Evolutionary conservation across 2,329 filamentous ascomycete genomes (phyloP).

Genomic region (Cladobotryum mycophilum): DNA sequence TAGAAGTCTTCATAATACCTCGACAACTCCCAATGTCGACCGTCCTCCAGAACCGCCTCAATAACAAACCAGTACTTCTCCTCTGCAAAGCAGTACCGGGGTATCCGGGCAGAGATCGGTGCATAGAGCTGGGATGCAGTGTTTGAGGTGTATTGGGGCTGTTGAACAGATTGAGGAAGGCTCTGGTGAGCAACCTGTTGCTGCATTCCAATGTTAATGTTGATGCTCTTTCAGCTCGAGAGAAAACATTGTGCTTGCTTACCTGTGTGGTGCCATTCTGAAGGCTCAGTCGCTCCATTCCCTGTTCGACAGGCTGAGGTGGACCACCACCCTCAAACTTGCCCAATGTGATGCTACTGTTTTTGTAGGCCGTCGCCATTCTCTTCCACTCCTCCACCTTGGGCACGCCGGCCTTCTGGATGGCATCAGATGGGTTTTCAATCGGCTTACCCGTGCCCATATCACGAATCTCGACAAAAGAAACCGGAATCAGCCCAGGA

Average conservation of each 20-base stretch:
- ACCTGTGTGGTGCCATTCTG: constrained; percentile 25
- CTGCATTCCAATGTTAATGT: neutral
- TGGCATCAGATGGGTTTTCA: constrained; percentile 73
- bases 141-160: constrained; percentile 30
- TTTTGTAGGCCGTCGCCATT: constrained; percentile 98
- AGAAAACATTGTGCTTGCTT: constrained; percentile 12
- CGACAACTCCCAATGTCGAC: constrained; percentile 84
- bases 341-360: constrained; percentile 93
- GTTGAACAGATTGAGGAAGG: constrained; percentile 24
- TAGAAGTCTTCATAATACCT: constrained; percentile 98
- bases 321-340: constrained; percentile 65
- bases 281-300: constrained; percentile 75
- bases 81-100: constrained; percentile 90
- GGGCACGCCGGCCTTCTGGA: constrained; percentile 82
- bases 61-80: constrained; percentile 95
- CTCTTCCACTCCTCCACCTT: constrained; percentile 99
- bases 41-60: constrained; percentile 84
- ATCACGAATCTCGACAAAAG: constrained; percentile 92
- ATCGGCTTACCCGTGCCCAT: constrained; percentile 84
- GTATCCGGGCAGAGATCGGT: constrained; percentile 77
- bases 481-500: constrained; percentile 90
- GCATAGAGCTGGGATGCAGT: constrained; percentile 57
- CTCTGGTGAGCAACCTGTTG: constrained; percentile 26
- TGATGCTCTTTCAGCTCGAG: neutral
- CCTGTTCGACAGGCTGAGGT: constrained; percentile 53